These are phyloP conservation scores for Castanospermum australe DNA, from an alignment of 306 rosid species.

Conservation along the genomic window DNA sequence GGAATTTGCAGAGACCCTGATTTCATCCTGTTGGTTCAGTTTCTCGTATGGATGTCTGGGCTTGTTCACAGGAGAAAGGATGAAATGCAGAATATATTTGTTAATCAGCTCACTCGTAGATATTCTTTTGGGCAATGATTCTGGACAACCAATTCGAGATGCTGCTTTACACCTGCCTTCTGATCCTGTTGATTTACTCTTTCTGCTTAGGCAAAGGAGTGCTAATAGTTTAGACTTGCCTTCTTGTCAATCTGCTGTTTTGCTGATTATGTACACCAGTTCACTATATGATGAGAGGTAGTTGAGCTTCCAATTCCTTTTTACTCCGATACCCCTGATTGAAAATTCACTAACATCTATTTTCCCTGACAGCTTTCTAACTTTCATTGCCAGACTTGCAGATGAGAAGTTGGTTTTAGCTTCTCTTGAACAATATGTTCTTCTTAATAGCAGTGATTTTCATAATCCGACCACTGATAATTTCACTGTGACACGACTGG, in stretches of 20 bases:
- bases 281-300: conserved; percentile 88
- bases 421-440: conserved; percentile 83
- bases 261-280: conserved; percentile 67
- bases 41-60: conserved; percentile 89
- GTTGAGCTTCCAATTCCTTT: conserved; percentile 19
- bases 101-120: conserved; percentile 76
- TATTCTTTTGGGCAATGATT: conserved; percentile 62
- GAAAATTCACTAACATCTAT: neutral
- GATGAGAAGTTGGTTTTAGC: conserved; percentile 86
- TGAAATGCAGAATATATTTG: conserved; percentile 76
- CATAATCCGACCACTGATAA: conserved; percentile 39
- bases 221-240: conserved; percentile 52
- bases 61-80: conserved; percentile 65
- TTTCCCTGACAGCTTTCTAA: conserved; percentile 30
- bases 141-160: conserved; percentile 74
- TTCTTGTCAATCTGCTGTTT: conserved; percentile 75
- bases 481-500: conserved; percentile 51
- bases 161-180: conserved; percentile 63
- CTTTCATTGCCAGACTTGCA: conserved; percentile 64
- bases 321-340: conserved; percentile 6
- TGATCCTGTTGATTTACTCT: conserved; percentile 80
- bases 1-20: conserved; percentile 58
- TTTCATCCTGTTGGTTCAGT: conserved; percentile 77
- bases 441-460: conserved; percentile 53
- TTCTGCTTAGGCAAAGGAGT: conserved; percentile 78